phyloP scores from a whole-genome alignment of 208 protist genomes.

The Crithidia fasciculata region DNA sequence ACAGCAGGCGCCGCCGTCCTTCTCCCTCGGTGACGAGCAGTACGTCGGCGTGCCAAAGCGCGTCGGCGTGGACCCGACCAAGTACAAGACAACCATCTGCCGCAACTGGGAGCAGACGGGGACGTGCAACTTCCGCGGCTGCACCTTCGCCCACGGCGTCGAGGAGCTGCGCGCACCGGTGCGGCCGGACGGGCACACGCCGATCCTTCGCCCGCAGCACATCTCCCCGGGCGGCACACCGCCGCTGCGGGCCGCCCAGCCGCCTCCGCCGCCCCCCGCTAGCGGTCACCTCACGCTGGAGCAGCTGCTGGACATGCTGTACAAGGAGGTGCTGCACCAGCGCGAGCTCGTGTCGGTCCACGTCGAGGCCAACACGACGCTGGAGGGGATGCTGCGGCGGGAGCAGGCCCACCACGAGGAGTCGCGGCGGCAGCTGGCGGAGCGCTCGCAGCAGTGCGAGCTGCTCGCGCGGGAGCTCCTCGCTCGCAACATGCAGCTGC shows the following conservation, averaged over 20 bases:
- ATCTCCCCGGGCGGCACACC: conserved; percentile 44
- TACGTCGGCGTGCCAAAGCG: conserved; percentile 47
- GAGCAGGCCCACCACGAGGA: conserved; percentile 60
- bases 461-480: conserved; percentile 30
- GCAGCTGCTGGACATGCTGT: conserved; percentile 72
- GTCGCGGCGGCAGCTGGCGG: conserved; percentile 48
- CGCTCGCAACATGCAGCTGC: conserved; percentile 37
- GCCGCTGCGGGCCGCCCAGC: conserved; percentile 35
- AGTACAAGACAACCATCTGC: conserved; percentile 90
- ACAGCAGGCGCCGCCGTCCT: conserved; percentile 53
- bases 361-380: conserved; percentile 71
- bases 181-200: conserved; percentile 47
- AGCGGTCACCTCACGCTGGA: conserved; percentile 47
- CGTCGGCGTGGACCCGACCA: conserved; percentile 69
- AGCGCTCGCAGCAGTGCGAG: conserved; percentile 35
- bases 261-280: conserved; percentile 19
- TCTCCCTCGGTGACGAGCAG: conserved; percentile 56
- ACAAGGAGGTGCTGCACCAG: conserved; percentile 59
- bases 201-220: conserved; percentile 40
- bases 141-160: conserved; percentile 85
- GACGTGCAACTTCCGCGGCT: conserved; percentile 71
- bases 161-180: conserved; percentile 73
- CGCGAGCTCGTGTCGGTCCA: conserved; percentile 68
- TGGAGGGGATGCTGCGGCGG: conserved; percentile 65
- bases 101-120: conserved; percentile 82